Evolutionary conservation across 208 protist genomes (phyloP), one percentile per base, ranked within the genome.

Genomic region (Leishmania gerbilli): DNA sequence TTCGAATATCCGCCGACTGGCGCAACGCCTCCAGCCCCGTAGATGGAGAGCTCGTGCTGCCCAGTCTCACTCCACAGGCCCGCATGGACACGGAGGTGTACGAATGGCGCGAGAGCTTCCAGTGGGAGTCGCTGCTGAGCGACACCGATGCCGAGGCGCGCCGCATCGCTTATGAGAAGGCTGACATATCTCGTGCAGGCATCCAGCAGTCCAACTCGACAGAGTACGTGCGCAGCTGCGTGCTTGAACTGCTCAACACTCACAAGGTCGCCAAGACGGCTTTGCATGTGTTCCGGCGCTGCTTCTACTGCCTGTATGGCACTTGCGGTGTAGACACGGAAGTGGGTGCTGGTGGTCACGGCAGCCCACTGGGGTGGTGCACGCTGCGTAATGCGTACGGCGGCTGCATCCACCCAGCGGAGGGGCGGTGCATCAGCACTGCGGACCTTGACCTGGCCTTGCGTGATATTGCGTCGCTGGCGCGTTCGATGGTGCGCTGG

Each of bases 261-360:
- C 90, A 83, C 68, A 68, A 65, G 17, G 68, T 81, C 74, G 56
- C 91, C 55, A 64, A 68, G 42, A 89, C 77, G 24, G 87, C 91
- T 7, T 58, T 95, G 27, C 87, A 89, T n/a, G 74, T 95, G 1
- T 96, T 97, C 69, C 86, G 86, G 27, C 92, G 94, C n/a, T 97
- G 92, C 83, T 97, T 97, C 80, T 95, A 89, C 79, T 95, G 94
- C 79, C 79, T 96, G 67, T 91, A 95, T 78, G 94, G 94, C 17
- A 93, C 90, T 24, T 97, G 94, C 79, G 91, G 92, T 31, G 75
- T 53, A 47, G 84, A 77, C 76, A 79, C 77, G n/a, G 84, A 89
- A 75, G 82, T 92, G 67, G 88, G 93, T 71, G 87, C 78, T n/a
- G 90, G 94, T 37, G 82, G 72, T 15, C 77, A 71, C 6, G 79